phyloP scores from a whole-genome alignment of 257 asterid genomes.

The Euphrasia confusa region DNA sequence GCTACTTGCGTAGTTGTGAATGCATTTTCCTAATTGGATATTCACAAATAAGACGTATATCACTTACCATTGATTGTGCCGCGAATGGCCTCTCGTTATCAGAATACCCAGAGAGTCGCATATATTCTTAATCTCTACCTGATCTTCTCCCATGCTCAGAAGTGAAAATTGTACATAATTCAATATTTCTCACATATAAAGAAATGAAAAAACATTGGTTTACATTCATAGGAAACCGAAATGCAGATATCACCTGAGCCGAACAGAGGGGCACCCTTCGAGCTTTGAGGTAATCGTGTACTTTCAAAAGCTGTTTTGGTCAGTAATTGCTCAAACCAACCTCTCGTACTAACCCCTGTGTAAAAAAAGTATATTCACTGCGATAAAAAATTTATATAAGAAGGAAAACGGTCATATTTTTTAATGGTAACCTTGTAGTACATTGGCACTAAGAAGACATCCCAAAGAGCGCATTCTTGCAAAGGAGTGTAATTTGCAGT shows the following conservation, averaged over 20 bases:
- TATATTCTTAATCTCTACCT: slow-evolving; percentile 61
- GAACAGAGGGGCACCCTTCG: slow-evolving; percentile 88
- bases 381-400: slow-evolving; percentile 15
- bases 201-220: neutral
- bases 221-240: slow-evolving; percentile 3
- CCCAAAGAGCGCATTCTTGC: slow-evolving; percentile 95
- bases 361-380: slow-evolving; percentile 8
- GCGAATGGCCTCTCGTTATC: too few relatives aligned
- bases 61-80: too few relatives aligned
- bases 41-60: too few relatives aligned
- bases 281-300: slow-evolving; percentile 65
- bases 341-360: slow-evolving; percentile 83
- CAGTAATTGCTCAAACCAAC: slow-evolving; percentile 98
- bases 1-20: too few relatives aligned
- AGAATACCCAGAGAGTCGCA: slow-evolving; percentile 75
- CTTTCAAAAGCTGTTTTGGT: slow-evolving; percentile 81
- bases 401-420: neutral
- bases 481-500: slow-evolving; percentile 95
- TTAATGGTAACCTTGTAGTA: slow-evolving; percentile 70
- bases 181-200: neutral
- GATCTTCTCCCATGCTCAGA: slow-evolving; percentile 84
- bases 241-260: slow-evolving; percentile 55
- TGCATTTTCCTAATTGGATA: too few relatives aligned
- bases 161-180: slow-evolving; percentile 83
- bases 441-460: slow-evolving; percentile 99